Evolutionary conservation across 495 filamentous ascomycete genomes (phyloP), one percentile per base, ranked within the genome.

Genomic region (Lophium mytilinum): DNA sequence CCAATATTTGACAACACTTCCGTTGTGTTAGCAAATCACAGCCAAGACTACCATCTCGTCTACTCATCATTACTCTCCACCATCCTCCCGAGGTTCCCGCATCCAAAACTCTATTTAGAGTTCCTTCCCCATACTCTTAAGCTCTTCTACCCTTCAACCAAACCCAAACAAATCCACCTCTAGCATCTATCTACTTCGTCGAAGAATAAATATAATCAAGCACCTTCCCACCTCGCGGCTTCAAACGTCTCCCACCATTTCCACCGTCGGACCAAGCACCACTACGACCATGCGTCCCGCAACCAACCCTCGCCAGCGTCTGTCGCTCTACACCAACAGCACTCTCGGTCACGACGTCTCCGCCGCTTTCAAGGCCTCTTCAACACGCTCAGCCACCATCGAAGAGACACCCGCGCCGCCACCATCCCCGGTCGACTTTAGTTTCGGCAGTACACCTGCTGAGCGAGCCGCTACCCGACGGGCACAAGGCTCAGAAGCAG

Each of bases 381-480:
- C 58, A 1, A 50, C 53, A 18, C 62, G 58, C 50, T 53, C 59
- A 5, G 45, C 18, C 3, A 59, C 59, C 18, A 52, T 65, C 43
- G 43, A 47, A 24, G 62, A 65, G 51, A 67, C 65, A 10, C 62
- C 65, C 24, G 65, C 65, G 9, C 65, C 65, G n/a, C 65, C 65
- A 4, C 65, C 65, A 40, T 67, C 65, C 4, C 65, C 65, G 11
- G 62, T 67, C 41, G 65, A 65, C 62, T 67, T 67, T 54, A 58
- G 59, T 39, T 66, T 61, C 60, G 54, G 58, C 15, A 39, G 34
- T 15, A 61, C 55, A 36, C 62, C 62, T 21, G 47, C 49, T 33
- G 58, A 61, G 58, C 46, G 24, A 30, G 24, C 24, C 24, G 6
- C 24, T 6, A 30, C 24, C 24, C 24, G 24, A 30, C 24, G 24